phyloP scores from a whole-genome alignment of 345 rosid genomes.

The Toxicodendron radicans region DNA sequence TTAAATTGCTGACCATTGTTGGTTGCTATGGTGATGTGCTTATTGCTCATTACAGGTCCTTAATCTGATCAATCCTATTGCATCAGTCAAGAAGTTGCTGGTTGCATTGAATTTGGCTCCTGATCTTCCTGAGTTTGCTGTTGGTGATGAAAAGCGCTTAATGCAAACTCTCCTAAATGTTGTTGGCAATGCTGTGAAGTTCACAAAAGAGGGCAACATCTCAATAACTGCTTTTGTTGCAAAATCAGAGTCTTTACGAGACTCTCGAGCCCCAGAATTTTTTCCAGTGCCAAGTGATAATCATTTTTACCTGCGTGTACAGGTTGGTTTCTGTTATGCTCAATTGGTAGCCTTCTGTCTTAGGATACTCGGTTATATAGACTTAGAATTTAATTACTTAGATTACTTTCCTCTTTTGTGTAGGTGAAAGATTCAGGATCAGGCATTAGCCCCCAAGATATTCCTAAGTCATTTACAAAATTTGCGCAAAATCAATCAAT shows the following conservation, averaged over 20 bases:
- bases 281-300: conserved; percentile 61
- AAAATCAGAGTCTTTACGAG: conserved; percentile 63
- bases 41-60: conserved; percentile 59
- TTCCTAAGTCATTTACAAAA: conserved; percentile 82
- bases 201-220: conserved; percentile 85
- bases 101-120: conserved; percentile 71
- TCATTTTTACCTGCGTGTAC: conserved; percentile 82
- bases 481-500: conserved; percentile 80
- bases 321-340: conserved; percentile 52
- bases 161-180: conserved; percentile 84
- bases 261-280: conserved; percentile 65
- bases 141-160: conserved; percentile 91
- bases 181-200: conserved; percentile 95
- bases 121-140: conserved; percentile 82
- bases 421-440: conserved; percentile 93
- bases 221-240: conserved; percentile 73
- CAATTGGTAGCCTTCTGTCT: conserved; percentile 3
- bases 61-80: conserved; percentile 85
- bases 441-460: conserved; percentile 86
- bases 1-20: not conserved
- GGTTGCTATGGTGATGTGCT: conserved; percentile 4
- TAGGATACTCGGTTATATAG: not conserved
- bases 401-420: conserved; percentile 19
- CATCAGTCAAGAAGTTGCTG: conserved; percentile 76
- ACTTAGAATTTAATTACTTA: conserved; percentile 14